Evolutionary conservation across 345 rosid species (phyloP), one percentile per base, ranked within the genome.

Genomic region (Microthlaspi erraticum): DNA sequence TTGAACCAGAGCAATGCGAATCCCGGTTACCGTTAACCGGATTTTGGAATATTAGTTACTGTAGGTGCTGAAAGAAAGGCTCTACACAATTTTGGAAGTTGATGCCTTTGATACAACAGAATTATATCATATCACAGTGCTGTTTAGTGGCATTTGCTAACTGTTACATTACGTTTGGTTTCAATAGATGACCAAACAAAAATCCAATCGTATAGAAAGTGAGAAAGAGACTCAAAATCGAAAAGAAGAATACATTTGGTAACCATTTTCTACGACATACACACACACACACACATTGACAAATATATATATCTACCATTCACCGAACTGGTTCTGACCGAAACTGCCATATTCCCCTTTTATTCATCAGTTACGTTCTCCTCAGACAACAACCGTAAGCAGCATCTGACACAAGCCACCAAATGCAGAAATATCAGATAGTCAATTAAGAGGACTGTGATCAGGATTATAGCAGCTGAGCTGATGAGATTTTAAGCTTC

Each of bases 251-350:
- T 26, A 71, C 61, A 52, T 23, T 43, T 51, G 68, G 58, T 23
- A 51, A 45, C 64, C 46, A 63, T 50, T 66, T 59, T 51, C 54
- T 45, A 67, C 66, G 42, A 54, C 63, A 64, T 29, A 62, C 46
- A 67, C 78, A 38, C 54, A 39, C 63, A 62, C 46, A 67, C 78
- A 38, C 54, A 39, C 63, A 43, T 43, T 23, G 50, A 66, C 60
- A 66, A 36, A 33, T 38, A 65, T 44, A 41, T 39, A 59, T 43
- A 74, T 52, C 31, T 43, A 74, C 68, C 33, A 52, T 66, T 50
- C 61, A 59, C 66, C 49, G 29, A 23, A 41, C 67, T 41, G 56
- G 56, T 59, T 32, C 37, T 20, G 62, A 66, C 61, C 61, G n/a
- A 49, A 41, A 39, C 64, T 58, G 68, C 45, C 31, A 41, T 73